Evolutionary conservation across 2,329 filamentous ascomycete genomes (phyloP), one percentile per base, ranked within the genome.

Genomic region (Apiospora arundinis): DNA sequence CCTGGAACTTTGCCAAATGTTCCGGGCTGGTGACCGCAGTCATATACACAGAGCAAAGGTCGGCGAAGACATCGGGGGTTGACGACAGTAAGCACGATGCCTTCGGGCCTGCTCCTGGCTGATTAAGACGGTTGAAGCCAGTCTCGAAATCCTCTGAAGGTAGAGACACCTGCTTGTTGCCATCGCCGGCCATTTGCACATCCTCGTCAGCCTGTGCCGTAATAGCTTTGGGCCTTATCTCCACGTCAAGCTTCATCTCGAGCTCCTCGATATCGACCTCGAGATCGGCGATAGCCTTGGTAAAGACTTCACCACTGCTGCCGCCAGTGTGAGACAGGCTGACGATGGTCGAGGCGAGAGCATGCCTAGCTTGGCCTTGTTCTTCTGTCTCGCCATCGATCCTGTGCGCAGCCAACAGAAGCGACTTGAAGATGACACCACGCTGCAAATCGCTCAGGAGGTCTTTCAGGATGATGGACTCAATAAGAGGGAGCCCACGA

Each of bases 211-310:
- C 79, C 1, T 83, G 75, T 69, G 85, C 84, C n/a, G 87, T 83
- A 23, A 89, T 81, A 48, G 86, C 79, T 63, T 88, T 84, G 9
- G 88, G 87, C 52, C 92, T 88, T 73, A 95, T 89, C 12, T 91
- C 89, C 11, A 92, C 89, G 70, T 93, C 91, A 25, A 97, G 85
- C 75, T 90, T 92, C 82, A 93, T 87, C 81, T 96, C 93, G 23
- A 96, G 83, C 67, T 91, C 88, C 72, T 94, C 90, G 63, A 96
- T 88, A 76, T 96, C 92, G 72, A 94, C 87, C 16, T 91, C 88
- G 9, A 90, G 88, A 52, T 92, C 89, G 46, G 90, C 85, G 48
- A 95, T 87, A 4, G 91, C 88, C n/a, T 86, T 86, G 73, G 90
- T 87, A 71, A 96, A 89, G n/a, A 91, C 84, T 37, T 88, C 85